Percentiles rank a stretch among this genome's conserved stretches.
These are phyloP conservation scores for Tilletia setariae DNA, from an alignment of 1,284 basidiomycete species.

Conservation along the genomic window DNA sequence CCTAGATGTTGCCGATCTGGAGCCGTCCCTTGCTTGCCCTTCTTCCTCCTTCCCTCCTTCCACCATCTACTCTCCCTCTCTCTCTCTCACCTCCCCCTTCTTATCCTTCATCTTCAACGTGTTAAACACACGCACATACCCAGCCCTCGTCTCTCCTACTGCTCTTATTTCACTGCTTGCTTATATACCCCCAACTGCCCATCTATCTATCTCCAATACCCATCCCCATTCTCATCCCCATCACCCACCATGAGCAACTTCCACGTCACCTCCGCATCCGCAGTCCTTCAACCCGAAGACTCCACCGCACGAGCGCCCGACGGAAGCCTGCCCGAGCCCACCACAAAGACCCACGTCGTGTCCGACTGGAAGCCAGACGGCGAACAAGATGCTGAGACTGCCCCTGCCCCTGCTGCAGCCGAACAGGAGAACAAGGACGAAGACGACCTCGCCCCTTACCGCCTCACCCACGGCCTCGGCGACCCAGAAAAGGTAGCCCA, in stretches of 20 bases:
- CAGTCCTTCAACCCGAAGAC: conserved; percentile 13
- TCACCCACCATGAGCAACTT: conserved; percentile 10
- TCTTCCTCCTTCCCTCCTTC: too few relatives aligned
- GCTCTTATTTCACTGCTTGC: not conserved
- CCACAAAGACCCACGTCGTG: conserved; percentile 12
- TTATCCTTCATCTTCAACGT: not conserved
- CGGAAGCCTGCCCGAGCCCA: conserved; percentile 6
- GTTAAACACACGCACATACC: too few relatives aligned
- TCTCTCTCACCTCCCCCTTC: not conserved
- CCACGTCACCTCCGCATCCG: conserved; percentile 1
- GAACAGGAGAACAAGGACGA: not conserved
- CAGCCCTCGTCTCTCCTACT: not conserved
- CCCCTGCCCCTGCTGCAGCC: not conserved
- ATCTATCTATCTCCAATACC: too few relatives aligned
- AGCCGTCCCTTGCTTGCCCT: too few relatives aligned
- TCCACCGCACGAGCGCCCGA: not conserved
- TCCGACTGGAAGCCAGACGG: conserved; percentile 2
- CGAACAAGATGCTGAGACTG: not conserved
- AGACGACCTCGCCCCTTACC: conserved; percentile 12
- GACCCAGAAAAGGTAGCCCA: not conserved
- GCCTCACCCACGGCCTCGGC: not conserved
- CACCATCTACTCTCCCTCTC: not conserved
- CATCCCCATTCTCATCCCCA: too few relatives aligned
- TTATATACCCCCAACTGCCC: not conserved
- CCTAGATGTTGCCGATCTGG: not conserved